A percentile compares a stretch with the other conserved stretches of the same genome.
These are phyloP conservation scores for Eremothecium gossypii DNA, from an alignment of 1,139 yeast genomes.

Conservation along the genomic window DNA sequence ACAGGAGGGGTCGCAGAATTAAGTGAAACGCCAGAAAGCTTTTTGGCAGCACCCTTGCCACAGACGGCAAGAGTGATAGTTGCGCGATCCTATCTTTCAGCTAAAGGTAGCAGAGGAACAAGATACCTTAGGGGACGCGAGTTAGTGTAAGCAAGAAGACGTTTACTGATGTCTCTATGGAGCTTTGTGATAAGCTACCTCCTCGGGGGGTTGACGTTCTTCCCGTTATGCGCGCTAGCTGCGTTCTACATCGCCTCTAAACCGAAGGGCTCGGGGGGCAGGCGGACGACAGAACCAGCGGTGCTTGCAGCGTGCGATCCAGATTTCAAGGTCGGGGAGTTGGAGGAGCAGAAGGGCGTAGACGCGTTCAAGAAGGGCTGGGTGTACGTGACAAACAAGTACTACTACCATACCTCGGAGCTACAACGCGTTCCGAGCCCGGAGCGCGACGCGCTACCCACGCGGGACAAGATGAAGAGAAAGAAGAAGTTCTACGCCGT, in stretches of 20 bases:
- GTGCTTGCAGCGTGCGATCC: conserved; percentile 27
- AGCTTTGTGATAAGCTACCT: conserved; percentile 35
- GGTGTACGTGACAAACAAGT: conserved; percentile 76
- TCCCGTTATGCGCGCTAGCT: conserved; percentile 44
- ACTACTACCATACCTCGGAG: conserved; percentile 44
- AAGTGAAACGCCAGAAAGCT: too few relatives aligned
- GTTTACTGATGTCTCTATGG: conserved; percentile 13
- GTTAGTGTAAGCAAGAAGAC: too few relatives aligned
- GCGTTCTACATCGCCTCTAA: conserved; percentile 17
- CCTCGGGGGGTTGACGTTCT: conserved; percentile 71
- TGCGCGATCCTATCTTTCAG: too few relatives aligned
- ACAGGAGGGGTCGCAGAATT: too few relatives aligned
- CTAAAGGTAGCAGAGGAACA: too few relatives aligned
- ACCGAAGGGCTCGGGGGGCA: conserved; percentile 15
- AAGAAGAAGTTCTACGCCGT: conserved; percentile 62
- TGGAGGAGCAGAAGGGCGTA: conserved; percentile 57
- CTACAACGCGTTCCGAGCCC: conserved; percentile 33
- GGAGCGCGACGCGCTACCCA: conserved; percentile 14
- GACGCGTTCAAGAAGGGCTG: conserved; percentile 66
- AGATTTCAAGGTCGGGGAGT: conserved; percentile 47
- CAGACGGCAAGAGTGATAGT: too few relatives aligned
- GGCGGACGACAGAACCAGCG: conserved; percentile 15
- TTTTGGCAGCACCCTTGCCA: too few relatives aligned
- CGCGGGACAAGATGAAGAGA: conserved; percentile 27
- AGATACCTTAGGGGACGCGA: too few relatives aligned